phyloP scores from a whole-genome alignment of 805 yeast species.

The Candida ulmi region DNA sequence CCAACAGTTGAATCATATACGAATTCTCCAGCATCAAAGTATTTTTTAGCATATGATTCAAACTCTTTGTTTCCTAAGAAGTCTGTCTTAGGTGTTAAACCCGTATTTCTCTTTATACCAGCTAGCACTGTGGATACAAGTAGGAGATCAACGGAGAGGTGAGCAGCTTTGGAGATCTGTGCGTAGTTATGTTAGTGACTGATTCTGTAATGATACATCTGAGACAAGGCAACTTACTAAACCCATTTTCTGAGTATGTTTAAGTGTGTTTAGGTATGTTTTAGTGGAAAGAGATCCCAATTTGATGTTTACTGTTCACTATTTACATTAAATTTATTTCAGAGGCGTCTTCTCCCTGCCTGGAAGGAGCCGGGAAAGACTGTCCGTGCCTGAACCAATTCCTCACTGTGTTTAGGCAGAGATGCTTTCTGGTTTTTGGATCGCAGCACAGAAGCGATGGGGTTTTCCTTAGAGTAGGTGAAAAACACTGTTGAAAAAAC shows the following conservation, averaged over 20 bases:
- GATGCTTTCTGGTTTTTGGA: too few relatives aligned
- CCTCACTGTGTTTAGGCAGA: too few relatives aligned
- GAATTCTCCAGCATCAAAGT: constrained; percentile 82
- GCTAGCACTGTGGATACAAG: constrained; percentile 64
- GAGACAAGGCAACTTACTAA: constrained; percentile 4
- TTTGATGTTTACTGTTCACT: too few relatives aligned
- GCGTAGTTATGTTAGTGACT: too few relatives aligned
- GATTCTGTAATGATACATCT: too few relatives aligned
- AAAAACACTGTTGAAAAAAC: too few relatives aligned
- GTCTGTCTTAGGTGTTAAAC: constrained; percentile 54
- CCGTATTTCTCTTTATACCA: constrained; percentile 69
- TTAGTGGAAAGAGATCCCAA: background rate
- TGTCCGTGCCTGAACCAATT: too few relatives aligned
- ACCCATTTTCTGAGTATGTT: constrained; percentile 1
- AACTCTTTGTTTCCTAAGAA: constrained; percentile 38
- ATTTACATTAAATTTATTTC: too few relatives aligned
- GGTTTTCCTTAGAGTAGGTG: too few relatives aligned
- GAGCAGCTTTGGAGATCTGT: constrained; percentile 49
- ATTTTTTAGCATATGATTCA: constrained; percentile 51
- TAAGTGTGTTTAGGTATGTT: background rate
- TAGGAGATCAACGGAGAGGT: constrained; percentile 52
- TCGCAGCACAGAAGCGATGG: too few relatives aligned
- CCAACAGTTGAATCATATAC: constrained; percentile 68
- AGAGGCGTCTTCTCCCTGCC: too few relatives aligned
- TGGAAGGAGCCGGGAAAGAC: too few relatives aligned